Evolutionary conservation across 352 stramenopile genomes (phyloP).

Genomic region (Globisporangium middletonii): DNA sequence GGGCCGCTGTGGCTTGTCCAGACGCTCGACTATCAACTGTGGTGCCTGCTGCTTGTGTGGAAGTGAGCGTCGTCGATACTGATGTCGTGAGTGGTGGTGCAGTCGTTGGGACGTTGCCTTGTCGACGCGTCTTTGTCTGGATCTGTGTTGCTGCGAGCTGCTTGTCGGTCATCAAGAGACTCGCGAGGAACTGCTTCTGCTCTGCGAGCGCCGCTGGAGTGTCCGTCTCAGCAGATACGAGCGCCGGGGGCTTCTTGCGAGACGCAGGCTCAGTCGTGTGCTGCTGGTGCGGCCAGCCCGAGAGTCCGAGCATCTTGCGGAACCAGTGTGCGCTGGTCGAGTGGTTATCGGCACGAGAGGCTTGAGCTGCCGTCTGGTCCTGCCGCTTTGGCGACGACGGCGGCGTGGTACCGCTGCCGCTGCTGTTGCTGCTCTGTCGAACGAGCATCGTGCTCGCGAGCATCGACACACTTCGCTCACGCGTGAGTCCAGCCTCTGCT

Average conservation of each 20-base stretch:
- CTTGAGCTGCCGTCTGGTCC: neutral
- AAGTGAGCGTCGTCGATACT: neutral
- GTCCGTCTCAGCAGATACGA: neutral
- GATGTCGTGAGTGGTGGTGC: constrained; percentile 9
- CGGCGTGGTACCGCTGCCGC: neutral
- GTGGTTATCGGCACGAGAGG: neutral
- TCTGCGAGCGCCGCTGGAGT: neutral
- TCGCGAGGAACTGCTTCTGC: constrained; percentile 25
- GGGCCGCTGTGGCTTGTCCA: neutral
- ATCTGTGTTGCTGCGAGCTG: constrained; percentile 20
- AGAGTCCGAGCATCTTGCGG: constrained; percentile 1
- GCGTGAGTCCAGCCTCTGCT: no score
- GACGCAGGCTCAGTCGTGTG: neutral
- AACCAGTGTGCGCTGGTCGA: constrained; percentile 2
- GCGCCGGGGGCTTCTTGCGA: constrained; percentile 9
- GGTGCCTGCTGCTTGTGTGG: no score
- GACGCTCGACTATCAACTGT: neutral
- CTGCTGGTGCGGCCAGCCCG: neutral
- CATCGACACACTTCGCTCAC: no score
- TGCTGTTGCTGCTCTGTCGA: neutral
- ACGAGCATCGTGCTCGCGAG: neutral
- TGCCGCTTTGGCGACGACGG: constrained; percentile 5
- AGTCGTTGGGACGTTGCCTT: constrained; percentile 30
- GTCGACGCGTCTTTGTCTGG: constrained; percentile 29
- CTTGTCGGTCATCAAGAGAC: constrained; percentile 29